Percentiles rank a stretch among this genome's conserved stretches.
Evolutionary conservation across 2,329 filamentous ascomycete genomes (phyloP).

Genomic region (Sclerotinia sclerotiorum): DNA sequence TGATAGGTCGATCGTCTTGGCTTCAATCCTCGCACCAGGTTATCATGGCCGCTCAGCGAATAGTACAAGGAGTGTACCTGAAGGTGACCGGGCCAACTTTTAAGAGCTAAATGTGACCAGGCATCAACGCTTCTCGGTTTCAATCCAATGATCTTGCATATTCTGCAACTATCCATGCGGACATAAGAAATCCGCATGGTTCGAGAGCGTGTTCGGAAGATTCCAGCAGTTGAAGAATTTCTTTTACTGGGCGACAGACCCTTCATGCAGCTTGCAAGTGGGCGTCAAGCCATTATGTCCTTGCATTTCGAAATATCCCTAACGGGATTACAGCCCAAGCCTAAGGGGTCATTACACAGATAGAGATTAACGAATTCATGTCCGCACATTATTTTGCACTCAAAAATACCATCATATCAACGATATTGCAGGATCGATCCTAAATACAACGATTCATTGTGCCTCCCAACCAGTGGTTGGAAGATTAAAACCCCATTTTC

Average conservation of each 20-base stretch:
- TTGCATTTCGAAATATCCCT: not conserved
- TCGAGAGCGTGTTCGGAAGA: conserved; percentile 6
- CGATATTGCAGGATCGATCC: not conserved
- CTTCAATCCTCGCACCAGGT: conserved; percentile 1
- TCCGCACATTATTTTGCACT: not conserved
- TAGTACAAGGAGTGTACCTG: not conserved
- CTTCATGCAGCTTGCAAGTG: conserved; percentile 19
- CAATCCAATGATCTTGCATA: not conserved
- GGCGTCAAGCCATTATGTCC: not conserved
- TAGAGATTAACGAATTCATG: not conserved
- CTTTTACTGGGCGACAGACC: conserved; percentile 13
- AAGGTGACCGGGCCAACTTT: not conserved
- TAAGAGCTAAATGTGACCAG: not conserved
- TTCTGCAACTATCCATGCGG: conserved; percentile 2
- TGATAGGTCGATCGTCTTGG: conserved; percentile 12
- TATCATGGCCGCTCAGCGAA: not conserved
- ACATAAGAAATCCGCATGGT: not conserved
- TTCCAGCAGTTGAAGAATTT: not conserved
- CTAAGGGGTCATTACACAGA: not conserved
- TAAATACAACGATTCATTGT: not conserved
- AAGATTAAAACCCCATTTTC: not conserved
- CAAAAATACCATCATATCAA: not conserved
- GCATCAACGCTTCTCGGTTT: not conserved
- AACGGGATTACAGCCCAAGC: not conserved
- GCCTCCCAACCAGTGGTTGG: not conserved